phyloP scores from a whole-genome alignment of 208 protist species.

The Spironucleus salmonicida region DNA sequence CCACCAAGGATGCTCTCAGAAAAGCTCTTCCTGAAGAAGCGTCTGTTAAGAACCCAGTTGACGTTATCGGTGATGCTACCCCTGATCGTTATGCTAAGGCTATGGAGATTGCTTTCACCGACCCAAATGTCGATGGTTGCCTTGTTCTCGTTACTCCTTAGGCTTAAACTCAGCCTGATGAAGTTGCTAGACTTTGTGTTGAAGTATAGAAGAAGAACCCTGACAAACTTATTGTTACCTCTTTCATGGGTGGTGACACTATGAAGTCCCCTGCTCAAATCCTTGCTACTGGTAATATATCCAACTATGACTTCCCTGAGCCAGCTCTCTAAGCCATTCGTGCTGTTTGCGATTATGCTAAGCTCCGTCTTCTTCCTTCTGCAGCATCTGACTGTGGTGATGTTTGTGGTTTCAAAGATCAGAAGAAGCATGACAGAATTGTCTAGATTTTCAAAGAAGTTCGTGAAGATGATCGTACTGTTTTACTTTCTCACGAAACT shows the following conservation, averaged over 20 bases:
- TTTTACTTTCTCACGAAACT: slow-evolving; percentile 42
- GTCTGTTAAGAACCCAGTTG: slow-evolving; percentile 42
- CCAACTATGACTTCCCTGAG: slow-evolving; percentile 39
- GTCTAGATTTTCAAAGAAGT: slow-evolving; percentile 18
- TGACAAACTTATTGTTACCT: slow-evolving; percentile 30
- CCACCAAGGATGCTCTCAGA: slow-evolving; percentile 30
- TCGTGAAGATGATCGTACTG: slow-evolving; percentile 19
- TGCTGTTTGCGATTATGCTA: slow-evolving; percentile 25
- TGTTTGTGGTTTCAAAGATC: background rate
- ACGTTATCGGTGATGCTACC: slow-evolving; percentile 43
- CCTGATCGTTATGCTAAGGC: slow-evolving; percentile 27
- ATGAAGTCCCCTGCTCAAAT: slow-evolving; percentile 29
- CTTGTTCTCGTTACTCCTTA: slow-evolving; percentile 44
- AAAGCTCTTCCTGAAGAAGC: slow-evolving; percentile 31
- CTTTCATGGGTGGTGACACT: slow-evolving; percentile 41
- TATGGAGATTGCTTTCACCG: slow-evolving; percentile 31
- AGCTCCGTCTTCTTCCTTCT: slow-evolving; percentile 1
- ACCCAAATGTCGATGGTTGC: slow-evolving; percentile 29
- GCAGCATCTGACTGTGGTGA: background rate
- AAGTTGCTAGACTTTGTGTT: slow-evolving; percentile 32
- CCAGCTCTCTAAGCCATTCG: slow-evolving; percentile 32
- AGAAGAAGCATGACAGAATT: background rate
- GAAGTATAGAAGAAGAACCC: slow-evolving; percentile 25
- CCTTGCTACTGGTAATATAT: slow-evolving; percentile 28
- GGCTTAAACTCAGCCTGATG: slow-evolving; percentile 36